Evolutionary conservation across 2,329 filamentous ascomycete genomes (phyloP).

Genomic region (Xylaria sp.): DNA sequence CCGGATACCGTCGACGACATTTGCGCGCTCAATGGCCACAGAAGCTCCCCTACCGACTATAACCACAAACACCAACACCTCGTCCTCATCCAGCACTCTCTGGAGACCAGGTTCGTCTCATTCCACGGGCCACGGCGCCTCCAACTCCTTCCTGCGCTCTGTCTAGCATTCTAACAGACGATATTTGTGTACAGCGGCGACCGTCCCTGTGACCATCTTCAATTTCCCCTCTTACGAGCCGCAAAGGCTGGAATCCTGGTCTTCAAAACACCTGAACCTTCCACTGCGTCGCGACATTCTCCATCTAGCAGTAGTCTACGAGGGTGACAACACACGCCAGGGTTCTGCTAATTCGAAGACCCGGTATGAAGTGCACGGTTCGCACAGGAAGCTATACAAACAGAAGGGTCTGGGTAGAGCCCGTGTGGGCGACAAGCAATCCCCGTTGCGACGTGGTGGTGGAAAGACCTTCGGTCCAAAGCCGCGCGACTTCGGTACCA

Average conservation of each 20-base stretch:
- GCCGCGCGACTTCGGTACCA: conserved; percentile 88
- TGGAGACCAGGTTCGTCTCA: conserved; percentile 58
- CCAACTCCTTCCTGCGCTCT: not conserved
- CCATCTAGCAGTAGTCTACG: conserved; percentile 90
- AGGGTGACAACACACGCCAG: conserved; percentile 87
- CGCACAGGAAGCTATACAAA: conserved; percentile 79
- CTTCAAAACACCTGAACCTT: conserved; percentile 82
- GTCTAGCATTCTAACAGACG: conserved; percentile 22
- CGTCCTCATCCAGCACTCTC: conserved; percentile 45
- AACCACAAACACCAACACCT: conserved; percentile 51
- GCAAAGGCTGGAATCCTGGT: conserved; percentile 78
- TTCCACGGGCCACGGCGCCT: not conserved
- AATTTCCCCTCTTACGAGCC: conserved; percentile 91
- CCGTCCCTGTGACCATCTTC: conserved; percentile 87
- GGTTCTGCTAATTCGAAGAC: conserved; percentile 88
- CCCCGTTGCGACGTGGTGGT: conserved; percentile 83
- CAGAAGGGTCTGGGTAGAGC: conserved; percentile 89
- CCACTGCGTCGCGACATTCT: conserved; percentile 91
- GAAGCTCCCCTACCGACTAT: conserved; percentile 55
- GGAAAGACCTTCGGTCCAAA: conserved; percentile 91
- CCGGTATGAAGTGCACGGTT: conserved; percentile 84
- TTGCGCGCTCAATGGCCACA: conserved; percentile 67
- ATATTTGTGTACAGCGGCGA: conserved; percentile 57
- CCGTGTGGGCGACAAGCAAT: conserved; percentile 82
- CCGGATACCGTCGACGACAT: conserved; percentile 48